Percentiles rank a stretch among this genome's conserved stretches.
phyloP scores from a whole-genome alignment of 768 basidiomycete genomes.

The Amanita fuliginea region DNA sequence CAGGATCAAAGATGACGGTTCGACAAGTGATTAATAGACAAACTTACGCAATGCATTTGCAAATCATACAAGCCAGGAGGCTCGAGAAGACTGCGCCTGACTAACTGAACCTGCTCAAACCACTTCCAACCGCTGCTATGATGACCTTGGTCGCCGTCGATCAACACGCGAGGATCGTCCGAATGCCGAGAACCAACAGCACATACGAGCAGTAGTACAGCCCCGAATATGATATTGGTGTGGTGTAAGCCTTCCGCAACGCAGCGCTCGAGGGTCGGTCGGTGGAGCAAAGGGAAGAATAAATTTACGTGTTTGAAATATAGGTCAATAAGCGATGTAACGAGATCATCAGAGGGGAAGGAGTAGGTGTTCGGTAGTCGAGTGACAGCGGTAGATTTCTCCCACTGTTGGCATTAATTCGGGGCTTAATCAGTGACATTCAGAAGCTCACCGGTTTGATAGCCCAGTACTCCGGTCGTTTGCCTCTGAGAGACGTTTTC shows the following conservation, averaged over 20 bases:
- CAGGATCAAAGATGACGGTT: background rate
- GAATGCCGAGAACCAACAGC: slow-evolving; percentile 53
- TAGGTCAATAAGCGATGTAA: slow-evolving; percentile 38
- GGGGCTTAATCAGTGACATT: background rate
- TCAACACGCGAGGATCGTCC: slow-evolving; percentile 43
- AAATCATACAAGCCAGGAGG: slow-evolving; percentile 66
- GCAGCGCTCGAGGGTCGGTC: slow-evolving; percentile 49
- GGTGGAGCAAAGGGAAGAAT: slow-evolving; percentile 62
- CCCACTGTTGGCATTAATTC: slow-evolving; percentile 22
- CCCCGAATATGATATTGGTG: slow-evolving; percentile 39
- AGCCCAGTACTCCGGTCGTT: slow-evolving; percentile 28
- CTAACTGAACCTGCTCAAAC: slow-evolving; percentile 58
- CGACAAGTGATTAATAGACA: background rate
- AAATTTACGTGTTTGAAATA: slow-evolving; percentile 54
- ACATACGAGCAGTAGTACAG: slow-evolving; percentile 58
- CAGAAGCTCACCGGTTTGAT: slow-evolving; percentile 19
- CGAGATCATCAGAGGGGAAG: slow-evolving; percentile 45
- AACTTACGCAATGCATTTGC: slow-evolving; percentile 49
- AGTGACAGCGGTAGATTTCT: slow-evolving; percentile 13
- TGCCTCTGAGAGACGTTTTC: slow-evolving; percentile 9
- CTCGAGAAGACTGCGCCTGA: slow-evolving; percentile 49
- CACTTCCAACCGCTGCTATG: slow-evolving; percentile 56
- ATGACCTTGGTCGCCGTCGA: slow-evolving; percentile 23
- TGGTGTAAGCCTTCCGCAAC: slow-evolving; percentile 39
- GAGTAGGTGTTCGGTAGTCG: slow-evolving; percentile 16